phyloP scores from a whole-genome alignment of 768 basidiomycete genomes.

The Fomitopsis serialis region DNA sequence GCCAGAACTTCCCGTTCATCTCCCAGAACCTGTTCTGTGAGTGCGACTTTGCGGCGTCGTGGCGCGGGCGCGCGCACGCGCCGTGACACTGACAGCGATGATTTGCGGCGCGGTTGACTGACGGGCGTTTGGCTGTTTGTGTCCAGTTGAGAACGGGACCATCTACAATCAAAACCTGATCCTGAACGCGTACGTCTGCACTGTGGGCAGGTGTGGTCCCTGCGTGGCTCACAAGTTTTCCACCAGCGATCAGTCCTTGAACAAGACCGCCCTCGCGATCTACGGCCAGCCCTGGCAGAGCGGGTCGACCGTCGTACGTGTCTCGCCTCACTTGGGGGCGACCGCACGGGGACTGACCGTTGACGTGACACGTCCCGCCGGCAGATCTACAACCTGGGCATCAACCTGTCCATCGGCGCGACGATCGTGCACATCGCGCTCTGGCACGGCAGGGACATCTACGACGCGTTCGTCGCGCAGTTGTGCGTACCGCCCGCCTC shows the following conservation, averaged over 20 bases:
- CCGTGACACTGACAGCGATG: not conserved
- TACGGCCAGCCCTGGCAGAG: constrained; percentile 4
- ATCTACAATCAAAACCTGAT: constrained; percentile 47
- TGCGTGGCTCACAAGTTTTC: no score
- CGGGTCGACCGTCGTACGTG: not conserved
- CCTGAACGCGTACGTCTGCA: constrained; percentile 30
- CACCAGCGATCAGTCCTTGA: not conserved
- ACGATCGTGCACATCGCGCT: constrained; percentile 1
- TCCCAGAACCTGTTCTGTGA: not conserved
- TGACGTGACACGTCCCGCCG: constrained; percentile 2
- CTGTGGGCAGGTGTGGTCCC: no score
- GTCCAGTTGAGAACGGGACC: constrained; percentile 38
- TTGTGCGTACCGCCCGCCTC: not conserved
- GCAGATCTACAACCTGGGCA: constrained; percentile 2
- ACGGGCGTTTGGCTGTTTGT: no score
- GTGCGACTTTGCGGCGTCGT: not conserved
- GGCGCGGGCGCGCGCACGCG: not conserved
- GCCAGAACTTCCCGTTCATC: constrained; percentile 3
- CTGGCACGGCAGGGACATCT: not conserved
- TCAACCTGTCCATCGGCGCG: constrained; percentile 4
- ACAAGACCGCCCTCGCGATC: constrained; percentile 2
- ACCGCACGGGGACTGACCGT: constrained; percentile 5
- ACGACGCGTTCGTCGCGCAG: not conserved
- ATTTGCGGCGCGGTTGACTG: not conserved
- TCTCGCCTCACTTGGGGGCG: not conserved